Conservation (phyloP, 192 early-diverging fungal genomes). For the Entophlyctis luteolus region DNA sequence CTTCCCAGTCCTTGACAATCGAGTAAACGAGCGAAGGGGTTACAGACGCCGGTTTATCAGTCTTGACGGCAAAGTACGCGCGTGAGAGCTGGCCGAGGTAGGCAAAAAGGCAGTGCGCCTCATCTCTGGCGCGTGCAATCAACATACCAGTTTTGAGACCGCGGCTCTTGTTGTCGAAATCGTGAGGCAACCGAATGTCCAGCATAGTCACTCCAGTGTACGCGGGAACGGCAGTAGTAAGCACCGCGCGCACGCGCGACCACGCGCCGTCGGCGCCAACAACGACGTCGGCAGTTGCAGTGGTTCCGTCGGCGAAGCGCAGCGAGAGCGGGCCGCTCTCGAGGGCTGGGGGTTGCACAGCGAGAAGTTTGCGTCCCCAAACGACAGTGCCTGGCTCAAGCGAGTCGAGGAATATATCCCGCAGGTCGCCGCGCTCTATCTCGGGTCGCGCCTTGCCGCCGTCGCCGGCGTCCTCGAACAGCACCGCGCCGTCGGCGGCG, state of each 20-base stretch:
- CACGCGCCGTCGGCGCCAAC: conserved; percentile 58
- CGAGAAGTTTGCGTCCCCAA: background rate
- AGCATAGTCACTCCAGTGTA: conserved; percentile 45
- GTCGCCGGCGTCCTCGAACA: background rate
- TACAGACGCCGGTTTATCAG: background rate
- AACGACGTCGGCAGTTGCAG: conserved; percentile 32
- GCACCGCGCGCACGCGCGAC: conserved; percentile 42
- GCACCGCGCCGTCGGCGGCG: background rate
- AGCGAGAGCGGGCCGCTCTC: background rate
- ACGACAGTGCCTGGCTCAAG: background rate
- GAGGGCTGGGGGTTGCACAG: background rate
- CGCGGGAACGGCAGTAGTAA: conserved; percentile 33
- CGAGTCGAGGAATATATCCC: conserved; percentile 33
- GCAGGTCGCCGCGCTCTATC: conserved; percentile 45
- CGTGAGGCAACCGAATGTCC: conserved; percentile 35
- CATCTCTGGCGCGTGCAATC: conserved; percentile 29
- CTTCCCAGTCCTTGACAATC: background rate
- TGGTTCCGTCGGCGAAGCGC: background rate
- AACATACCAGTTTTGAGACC: background rate
- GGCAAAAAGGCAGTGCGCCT: conserved; percentile 31
- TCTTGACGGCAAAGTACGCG: background rate
- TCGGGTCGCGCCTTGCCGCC: conserved; percentile 33
- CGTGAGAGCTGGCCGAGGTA: background rate
- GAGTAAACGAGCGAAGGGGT: background rate
- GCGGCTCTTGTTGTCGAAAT: conserved; percentile 9